phyloP scores from a whole-genome alignment of 1,139 yeast genomes.

The Meyerozyma elateridarum region DNA sequence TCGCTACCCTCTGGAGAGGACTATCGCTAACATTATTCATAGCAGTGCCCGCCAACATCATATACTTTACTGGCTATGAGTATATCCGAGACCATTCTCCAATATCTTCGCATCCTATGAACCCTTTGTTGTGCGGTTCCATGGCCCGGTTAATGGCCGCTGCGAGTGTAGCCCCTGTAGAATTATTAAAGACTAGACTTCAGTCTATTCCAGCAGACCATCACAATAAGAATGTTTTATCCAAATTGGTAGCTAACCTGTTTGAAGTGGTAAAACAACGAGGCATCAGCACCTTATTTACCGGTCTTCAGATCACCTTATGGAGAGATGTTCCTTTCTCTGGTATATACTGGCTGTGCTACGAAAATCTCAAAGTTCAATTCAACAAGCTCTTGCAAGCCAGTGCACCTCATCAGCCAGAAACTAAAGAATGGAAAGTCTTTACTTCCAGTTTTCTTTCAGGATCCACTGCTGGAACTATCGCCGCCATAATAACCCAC shows the following conservation, averaged over 20 bases:
- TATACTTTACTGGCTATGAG: constrained; percentile 93
- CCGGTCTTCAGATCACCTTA: constrained; percentile 79
- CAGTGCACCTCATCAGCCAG: constrained; percentile 12
- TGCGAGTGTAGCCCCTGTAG: constrained; percentile 81
- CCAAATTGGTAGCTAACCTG: constrained; percentile 54
- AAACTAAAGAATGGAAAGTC: constrained; percentile 44
- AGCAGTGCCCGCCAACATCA: constrained; percentile 92
- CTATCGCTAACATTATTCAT: constrained; percentile 74
- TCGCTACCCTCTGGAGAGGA: constrained; percentile 82
- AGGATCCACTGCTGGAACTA: constrained; percentile 79
- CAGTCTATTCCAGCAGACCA: constrained; percentile 68
- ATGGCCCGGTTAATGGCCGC: constrained; percentile 82
- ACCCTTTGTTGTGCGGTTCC: constrained; percentile 84
- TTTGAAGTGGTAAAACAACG: constrained; percentile 44
- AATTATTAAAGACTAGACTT: constrained; percentile 77
- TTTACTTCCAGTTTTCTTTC: constrained; percentile 73
- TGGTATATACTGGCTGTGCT: constrained; percentile 90
- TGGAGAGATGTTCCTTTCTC: constrained; percentile 98
- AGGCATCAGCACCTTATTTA: constrained; percentile 69
- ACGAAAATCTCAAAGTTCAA: constrained; percentile 45
- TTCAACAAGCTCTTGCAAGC: constrained; percentile 22
- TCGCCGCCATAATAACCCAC: constrained; percentile 83
- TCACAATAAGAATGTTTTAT: constrained; percentile 30
- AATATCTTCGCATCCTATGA: constrained; percentile 43
- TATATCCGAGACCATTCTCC: constrained; percentile 74